phyloP scores from a whole-genome alignment of 495 filamentous ascomycete species.

The Annulohypoxylon maeteangense region DNA sequence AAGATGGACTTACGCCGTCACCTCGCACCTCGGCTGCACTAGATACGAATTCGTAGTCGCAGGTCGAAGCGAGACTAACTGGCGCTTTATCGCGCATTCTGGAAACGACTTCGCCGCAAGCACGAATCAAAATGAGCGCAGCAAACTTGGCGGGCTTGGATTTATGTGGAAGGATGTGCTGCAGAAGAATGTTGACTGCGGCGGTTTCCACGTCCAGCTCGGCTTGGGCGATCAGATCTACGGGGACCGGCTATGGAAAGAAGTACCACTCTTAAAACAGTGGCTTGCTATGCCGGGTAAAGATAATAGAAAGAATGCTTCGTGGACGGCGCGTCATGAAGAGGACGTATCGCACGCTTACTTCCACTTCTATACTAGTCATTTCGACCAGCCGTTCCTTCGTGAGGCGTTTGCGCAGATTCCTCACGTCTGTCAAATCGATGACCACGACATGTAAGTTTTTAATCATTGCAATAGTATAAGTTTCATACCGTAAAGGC shows the following conservation, averaged over 20 bases:
- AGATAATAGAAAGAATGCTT: constrained; percentile 87
- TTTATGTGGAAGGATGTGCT: constrained; percentile 99
- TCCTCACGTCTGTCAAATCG: constrained; percentile 89
- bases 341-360: constrained; percentile 96
- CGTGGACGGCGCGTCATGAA: constrained; percentile 92
- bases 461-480: not conserved
- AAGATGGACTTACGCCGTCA: constrained; percentile 98
- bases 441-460: constrained; percentile 98
- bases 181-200: constrained; percentile 95
- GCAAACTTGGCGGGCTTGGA: constrained; percentile 84
- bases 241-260: constrained; percentile 95
- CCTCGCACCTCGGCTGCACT: constrained; percentile 94
- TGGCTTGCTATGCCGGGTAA: constrained; percentile 92
- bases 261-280: constrained; percentile 89
- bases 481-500: not conserved
- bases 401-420: constrained; percentile 97
- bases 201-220: constrained; percentile 93
- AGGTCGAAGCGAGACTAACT: constrained; percentile 86
- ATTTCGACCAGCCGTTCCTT: constrained; percentile 95
- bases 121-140: constrained; percentile 84
- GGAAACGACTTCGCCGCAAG: constrained; percentile 94
- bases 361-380: constrained; percentile 98
- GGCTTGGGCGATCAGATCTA: constrained; percentile 96
- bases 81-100: constrained; percentile 96
- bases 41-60: constrained; percentile 98